A percentile compares a stretch with the other conserved stretches of the same genome.
These are phyloP conservation scores for Ogataea nitratoaversa DNA, from an alignment of 805 yeast genomes.

Conservation along the genomic window DNA sequence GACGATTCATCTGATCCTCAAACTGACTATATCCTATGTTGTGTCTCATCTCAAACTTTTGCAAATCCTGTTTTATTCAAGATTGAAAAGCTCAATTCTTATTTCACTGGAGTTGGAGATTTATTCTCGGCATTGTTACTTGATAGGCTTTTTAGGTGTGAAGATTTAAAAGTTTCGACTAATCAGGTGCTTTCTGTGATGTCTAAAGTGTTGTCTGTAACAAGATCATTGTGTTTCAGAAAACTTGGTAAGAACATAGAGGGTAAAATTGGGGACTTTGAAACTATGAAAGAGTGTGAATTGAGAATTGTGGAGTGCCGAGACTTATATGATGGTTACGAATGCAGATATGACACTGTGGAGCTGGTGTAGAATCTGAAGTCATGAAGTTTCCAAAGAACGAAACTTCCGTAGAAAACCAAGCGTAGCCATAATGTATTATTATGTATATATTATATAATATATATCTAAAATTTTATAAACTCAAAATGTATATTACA, in stretches of 20 bases:
- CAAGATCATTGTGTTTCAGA: constrained; percentile 36
- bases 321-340: constrained; percentile 27
- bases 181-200: constrained; percentile 55
- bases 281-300: constrained; percentile 69
- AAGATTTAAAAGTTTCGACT: constrained; percentile 34
- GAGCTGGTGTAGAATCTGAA: neutral
- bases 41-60: constrained; percentile 36
- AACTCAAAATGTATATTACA: too few species aligned
- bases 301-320: constrained; percentile 61
- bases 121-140: constrained; percentile 75
- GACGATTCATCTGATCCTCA: too few species aligned
- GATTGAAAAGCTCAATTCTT: constrained; percentile 64
- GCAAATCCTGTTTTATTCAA: constrained; percentile 33
- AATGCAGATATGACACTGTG: constrained; percentile 8
- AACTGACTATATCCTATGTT: constrained; percentile 37
- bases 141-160: constrained; percentile 47
- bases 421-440: too few species aligned
- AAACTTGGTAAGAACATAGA: constrained; percentile 36
- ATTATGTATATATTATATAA: too few species aligned
- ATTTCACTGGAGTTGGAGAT: constrained; percentile 96
- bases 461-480: too few species aligned
- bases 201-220: constrained; percentile 45
- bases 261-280: constrained; percentile 53
- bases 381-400: neutral
- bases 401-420: neutral